Base-by-base conservation (phyloP, 805 yeast species). In the Nakazawaea holstii region DNA sequence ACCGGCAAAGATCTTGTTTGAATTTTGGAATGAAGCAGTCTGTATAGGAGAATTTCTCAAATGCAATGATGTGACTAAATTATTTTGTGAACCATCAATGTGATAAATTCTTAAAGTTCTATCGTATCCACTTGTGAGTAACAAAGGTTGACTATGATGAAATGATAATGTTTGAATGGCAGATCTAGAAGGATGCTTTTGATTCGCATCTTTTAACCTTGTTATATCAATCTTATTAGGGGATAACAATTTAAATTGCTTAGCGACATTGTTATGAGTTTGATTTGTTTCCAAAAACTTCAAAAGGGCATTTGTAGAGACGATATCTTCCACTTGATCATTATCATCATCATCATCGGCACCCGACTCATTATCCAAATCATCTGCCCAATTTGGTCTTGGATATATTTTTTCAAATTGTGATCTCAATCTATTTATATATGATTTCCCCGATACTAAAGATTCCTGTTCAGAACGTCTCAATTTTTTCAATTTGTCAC, bases 61-160 rank as follows among this genome's bases (percentile, higher is more conserved):
- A 64, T 84, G 88, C 52, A 92, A 68, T 39, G 96, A 82, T 4
- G 96, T 84, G 30, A 91, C 95, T 35, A 92, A 67, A 50, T 79
- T 80, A 61, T 94, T 94, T 49, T 66, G 62, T 58, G 85, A 87
- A 13, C 98, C 97, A 62, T 94, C 98, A 43, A 91, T 79, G 59
- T 92, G 95, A 63, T 83, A 94, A 11, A 94, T 72, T 55, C 99
- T 74, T 46, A 94, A 62, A 0, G 97, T 85, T 55, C 87, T 76
- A 64, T 94, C 99, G 61, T 84, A 91, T 20, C 99, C 99, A 48
- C 94, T 95, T 0, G 97, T 87, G 45, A 94, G 67, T 40, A 92
- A 68, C 29, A 94, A 69, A 36, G 99, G 96, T 55, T 83, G 88
- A 7, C 75, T 69, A 8, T 87, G 87, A 64, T 94, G 99, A 76